These are phyloP conservation scores for Ophiorrhiza pumila DNA, from an alignment of 257 asterid species.

Conservation along the genomic window DNA sequence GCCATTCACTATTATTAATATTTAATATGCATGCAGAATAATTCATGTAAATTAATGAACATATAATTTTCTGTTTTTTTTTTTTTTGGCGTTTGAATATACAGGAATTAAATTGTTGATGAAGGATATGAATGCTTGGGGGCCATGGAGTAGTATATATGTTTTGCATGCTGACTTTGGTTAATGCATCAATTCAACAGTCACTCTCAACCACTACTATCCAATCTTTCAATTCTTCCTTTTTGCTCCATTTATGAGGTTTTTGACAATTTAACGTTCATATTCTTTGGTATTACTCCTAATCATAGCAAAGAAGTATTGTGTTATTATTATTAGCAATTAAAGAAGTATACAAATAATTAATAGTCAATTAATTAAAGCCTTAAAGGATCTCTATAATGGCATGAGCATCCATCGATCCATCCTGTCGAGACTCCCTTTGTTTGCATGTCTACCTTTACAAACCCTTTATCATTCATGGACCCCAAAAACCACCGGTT, in stretches of 20 bases:
- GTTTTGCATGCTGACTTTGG: constrained; percentile 15
- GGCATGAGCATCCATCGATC: constrained; percentile 30
- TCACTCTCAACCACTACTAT: constrained; percentile 20
- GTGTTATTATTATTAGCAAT: constrained; percentile 26
- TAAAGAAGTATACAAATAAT: neutral
- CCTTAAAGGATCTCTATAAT: constrained; percentile 7
- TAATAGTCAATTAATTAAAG: no score
- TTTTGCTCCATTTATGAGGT: constrained; percentile 37
- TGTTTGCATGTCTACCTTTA: constrained; percentile 34
- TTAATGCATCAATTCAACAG: constrained; percentile 24
- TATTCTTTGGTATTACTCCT: constrained; percentile 56
- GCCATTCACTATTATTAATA: no score
- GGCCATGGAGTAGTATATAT: neutral
- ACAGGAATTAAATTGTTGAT: neutral
- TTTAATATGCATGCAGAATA: no score
- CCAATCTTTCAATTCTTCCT: constrained; percentile 25
- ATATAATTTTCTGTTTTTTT: no score
- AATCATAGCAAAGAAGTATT: constrained; percentile 44
- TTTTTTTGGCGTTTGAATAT: no score
- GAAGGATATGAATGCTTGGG: neutral
- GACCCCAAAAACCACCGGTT: constrained; percentile 30
- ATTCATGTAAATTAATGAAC: no score
- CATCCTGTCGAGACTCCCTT: no score
- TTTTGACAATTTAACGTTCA: constrained; percentile 44
- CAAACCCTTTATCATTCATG: constrained; percentile 37